Conservation (phyloP, 495 filamentous ascomycete species). For the Terfezia claveryi region DNA sequence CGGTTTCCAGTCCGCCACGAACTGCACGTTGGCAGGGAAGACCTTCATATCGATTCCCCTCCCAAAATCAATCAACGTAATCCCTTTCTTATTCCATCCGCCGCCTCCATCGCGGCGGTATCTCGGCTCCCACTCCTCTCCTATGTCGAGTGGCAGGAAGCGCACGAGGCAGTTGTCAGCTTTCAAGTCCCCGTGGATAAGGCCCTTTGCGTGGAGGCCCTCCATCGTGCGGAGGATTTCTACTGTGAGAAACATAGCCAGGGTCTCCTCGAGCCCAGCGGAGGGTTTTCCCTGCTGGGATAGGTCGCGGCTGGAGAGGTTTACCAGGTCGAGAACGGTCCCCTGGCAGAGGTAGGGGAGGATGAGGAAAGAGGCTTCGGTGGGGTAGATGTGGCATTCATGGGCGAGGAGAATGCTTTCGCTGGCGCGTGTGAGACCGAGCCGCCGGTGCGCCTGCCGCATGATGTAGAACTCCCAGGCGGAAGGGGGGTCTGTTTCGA, state of each 20-base stretch:
- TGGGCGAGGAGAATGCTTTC: slow-evolving; percentile 60
- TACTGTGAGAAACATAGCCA: slow-evolving; percentile 87
- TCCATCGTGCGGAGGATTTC: slow-evolving; percentile 84
- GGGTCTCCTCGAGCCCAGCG: slow-evolving; percentile 59
- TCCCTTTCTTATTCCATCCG: slow-evolving; percentile 62
- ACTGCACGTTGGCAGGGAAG: slow-evolving; percentile 56
- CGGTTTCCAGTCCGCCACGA: slow-evolving; percentile 87
- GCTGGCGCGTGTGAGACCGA: slow-evolving; percentile 43
- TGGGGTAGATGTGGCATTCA: slow-evolving; percentile 67
- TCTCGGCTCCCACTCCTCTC: slow-evolving; percentile 23
- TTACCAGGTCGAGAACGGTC: slow-evolving; percentile 80
- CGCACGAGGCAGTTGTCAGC: slow-evolving; percentile 85
- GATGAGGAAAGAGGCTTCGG: slow-evolving; percentile 61
- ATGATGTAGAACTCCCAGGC: slow-evolving; percentile 97
- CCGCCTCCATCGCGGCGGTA: slow-evolving; percentile 49
- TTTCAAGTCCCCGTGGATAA: slow-evolving; percentile 89
- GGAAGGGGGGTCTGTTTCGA: slow-evolving; percentile 47
- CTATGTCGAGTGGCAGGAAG: slow-evolving; percentile 31
- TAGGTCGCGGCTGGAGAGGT: slow-evolving; percentile 51
- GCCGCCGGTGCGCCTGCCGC: slow-evolving; percentile 49
- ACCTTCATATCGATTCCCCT: slow-evolving; percentile 80
- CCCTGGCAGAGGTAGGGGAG: slow-evolving; percentile 78
- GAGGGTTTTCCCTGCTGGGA: slow-evolving; percentile 9
- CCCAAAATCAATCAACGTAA: slow-evolving; percentile 84
- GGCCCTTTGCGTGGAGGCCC: slow-evolving; percentile 51